Evolutionary conservation across 1,284 basidiomycete species (phyloP).

Genomic region (Boletus smithii): DNA sequence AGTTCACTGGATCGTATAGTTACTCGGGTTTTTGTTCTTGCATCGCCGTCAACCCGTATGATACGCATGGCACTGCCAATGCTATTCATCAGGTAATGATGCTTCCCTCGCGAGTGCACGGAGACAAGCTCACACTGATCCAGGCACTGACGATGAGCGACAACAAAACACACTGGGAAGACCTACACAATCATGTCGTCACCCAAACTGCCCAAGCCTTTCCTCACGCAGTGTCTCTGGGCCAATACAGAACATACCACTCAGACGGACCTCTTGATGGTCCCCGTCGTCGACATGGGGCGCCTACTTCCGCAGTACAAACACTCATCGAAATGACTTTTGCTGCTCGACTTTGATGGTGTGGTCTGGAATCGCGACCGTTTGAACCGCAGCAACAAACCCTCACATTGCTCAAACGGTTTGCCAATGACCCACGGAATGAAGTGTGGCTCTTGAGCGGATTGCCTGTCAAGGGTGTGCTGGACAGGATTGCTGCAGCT

Average conservation of each 20-base stretch:
- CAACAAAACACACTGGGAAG: constrained; percentile 80
- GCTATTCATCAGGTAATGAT: constrained; percentile 65
- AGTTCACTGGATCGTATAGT: constrained; percentile 85
- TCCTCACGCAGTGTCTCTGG: constrained; percentile 71
- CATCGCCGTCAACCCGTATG: constrained; percentile 83
- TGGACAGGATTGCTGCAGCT: constrained; percentile 60
- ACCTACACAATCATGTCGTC: too few species aligned
- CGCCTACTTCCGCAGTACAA: constrained; percentile 58
- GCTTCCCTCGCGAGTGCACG: constrained; percentile 35
- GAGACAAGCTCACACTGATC: background rate
- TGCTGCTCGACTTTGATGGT: constrained; percentile 80
- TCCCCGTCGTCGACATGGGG: constrained; percentile 50
- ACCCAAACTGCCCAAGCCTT: constrained; percentile 84
- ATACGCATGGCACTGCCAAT: constrained; percentile 67
- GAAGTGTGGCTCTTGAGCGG: constrained; percentile 85
- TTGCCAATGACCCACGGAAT: constrained; percentile 65
- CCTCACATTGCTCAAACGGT: constrained; percentile 53
- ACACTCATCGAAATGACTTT: constrained; percentile 59
- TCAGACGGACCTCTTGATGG: constrained; percentile 34
- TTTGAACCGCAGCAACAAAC: constrained; percentile 54
- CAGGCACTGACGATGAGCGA: constrained; percentile 74
- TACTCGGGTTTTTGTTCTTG: constrained; percentile 84
- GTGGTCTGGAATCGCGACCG: constrained; percentile 63
- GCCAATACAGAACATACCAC: constrained; percentile 62
- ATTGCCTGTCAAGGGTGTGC: constrained; percentile 55